phyloP scores from a whole-genome alignment of 345 rosid genomes.

The Hibiscus syriacus region DNA sequence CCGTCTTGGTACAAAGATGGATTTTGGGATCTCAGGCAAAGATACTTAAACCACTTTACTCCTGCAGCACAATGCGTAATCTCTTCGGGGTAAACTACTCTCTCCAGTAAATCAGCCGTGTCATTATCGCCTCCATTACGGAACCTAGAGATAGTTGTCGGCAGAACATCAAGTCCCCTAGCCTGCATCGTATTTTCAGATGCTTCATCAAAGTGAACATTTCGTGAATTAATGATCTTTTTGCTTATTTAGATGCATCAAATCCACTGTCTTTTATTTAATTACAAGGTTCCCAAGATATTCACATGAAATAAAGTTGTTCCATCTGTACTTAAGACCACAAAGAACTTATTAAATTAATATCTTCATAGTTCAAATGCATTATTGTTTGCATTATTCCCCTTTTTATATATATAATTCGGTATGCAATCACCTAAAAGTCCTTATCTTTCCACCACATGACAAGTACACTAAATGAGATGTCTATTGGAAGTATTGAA shows the following conservation, averaged over 20 bases:
- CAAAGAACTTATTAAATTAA: too few relatives aligned
- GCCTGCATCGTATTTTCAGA: conserved; percentile 43
- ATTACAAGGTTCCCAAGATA: not conserved
- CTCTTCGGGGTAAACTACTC: conserved; percentile 75
- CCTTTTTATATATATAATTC: not conserved
- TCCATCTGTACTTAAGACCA: not conserved
- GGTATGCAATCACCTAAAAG: not conserved
- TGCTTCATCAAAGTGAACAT: conserved; percentile 4
- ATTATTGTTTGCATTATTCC: not conserved
- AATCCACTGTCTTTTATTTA: not conserved
- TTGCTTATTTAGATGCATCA: not conserved
- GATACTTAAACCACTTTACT: conserved; percentile 76
- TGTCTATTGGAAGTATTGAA: too few relatives aligned
- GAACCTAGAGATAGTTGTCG: conserved; percentile 76
- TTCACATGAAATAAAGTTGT: not conserved
- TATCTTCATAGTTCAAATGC: not conserved
- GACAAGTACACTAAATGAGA: not conserved
- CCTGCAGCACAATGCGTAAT: conserved; percentile 96
- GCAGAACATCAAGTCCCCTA: conserved; percentile 89
- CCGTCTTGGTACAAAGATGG: conserved; percentile 11
- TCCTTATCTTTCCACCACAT: not conserved
- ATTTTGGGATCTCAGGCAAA: conserved; percentile 46
- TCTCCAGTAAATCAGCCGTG: conserved; percentile 70
- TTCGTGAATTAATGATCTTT: too few relatives aligned
- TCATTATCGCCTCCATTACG: conserved; percentile 70